Base-by-base conservation (phyloP, 352 stramenopile genomes). In the Globisporangium uncinulatum region DNA sequence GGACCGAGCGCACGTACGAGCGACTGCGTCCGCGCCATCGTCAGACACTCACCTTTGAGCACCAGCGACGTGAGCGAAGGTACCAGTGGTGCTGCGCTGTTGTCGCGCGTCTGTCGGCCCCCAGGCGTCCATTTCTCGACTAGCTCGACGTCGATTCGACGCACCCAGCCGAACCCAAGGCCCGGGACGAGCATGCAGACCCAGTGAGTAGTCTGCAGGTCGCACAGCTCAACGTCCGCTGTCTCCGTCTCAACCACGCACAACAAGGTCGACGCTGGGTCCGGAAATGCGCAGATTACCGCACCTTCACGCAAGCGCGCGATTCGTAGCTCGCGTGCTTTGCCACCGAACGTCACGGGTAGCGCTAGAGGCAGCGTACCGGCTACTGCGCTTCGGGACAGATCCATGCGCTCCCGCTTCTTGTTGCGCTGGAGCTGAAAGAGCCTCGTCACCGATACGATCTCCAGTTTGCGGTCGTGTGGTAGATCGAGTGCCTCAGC, bases 141-240 rank as follows among this genome's bases (percentile, higher is more conserved):
- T 15, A 2, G 9, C 13, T 39, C 14, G 5, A 59, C 36, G 44
- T 52, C 34, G 34, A 31, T 5, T 13, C 41, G 19, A 20, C 51
- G 44, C 7, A 54, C 44, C 54, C 54, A 59, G 19, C 54, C 54
- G 9, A 59, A 48, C 13, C 54, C 54, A 31, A 54, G 47, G 5
- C 54, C 54, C 8, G 54, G 44, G 13, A 47, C 44, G 11, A 59
- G 44, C 34, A 59, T 44, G 10, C 54, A 54, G 20, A 17, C 4
- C 54, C 54, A 59, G 8, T 31, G 1, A 4, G n/a, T 10, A 17
- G 17, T 50, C 6, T 19, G 39, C 19, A 57, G 37, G 4, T 37
- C 37, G 20, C 54, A 53, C 43, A 51, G 10, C 21, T 59, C 44
- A n/a, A 59, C 8, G 10, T 13, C 20, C 34, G 37, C 8, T 1